Evolutionary conservation across 2,329 filamentous ascomycete genomes (phyloP).

Genomic region (Paraphaeosphaeria minitans): DNA sequence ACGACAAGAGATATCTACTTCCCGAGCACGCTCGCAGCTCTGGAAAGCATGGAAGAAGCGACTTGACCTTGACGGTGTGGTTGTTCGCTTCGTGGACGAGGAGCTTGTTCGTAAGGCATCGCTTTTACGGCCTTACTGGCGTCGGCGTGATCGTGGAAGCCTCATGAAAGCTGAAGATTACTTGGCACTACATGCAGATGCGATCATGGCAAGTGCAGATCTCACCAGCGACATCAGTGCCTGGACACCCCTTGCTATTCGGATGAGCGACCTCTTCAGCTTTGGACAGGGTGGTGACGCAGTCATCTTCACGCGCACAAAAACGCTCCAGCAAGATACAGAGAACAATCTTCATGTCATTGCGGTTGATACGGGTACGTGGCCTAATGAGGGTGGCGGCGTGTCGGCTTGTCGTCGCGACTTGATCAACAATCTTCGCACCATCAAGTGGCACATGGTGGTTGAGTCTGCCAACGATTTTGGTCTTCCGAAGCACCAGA

Average conservation of each 20-base stretch:
- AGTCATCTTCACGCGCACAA: conserved; percentile 56
- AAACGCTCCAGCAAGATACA: conserved; percentile 53
- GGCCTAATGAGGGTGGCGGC: conserved; percentile 51
- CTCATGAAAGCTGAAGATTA: conserved; percentile 46
- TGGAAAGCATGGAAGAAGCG: conserved; percentile 50
- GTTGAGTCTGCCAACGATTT: conserved; percentile 52
- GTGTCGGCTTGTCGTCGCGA: conserved; percentile 51
- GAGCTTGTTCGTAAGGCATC: conserved; percentile 44
- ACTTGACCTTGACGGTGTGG: conserved; percentile 45
- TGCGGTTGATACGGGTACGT: conserved; percentile 50
- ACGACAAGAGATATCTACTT: conserved; percentile 46
- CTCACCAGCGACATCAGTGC: conserved; percentile 58
- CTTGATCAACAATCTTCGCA: conserved; percentile 50
- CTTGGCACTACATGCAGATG: conserved; percentile 52
- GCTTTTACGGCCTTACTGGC: conserved; percentile 46
- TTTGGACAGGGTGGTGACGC: conserved; percentile 61
- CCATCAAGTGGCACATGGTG: conserved; percentile 51
- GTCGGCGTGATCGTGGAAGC: conserved; percentile 44
- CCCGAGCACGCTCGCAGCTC: conserved; percentile 45
- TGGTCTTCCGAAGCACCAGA: conserved; percentile 51
- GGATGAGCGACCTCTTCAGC: conserved; percentile 57
- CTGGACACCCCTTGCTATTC: conserved; percentile 59
- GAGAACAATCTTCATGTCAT: conserved; percentile 48
- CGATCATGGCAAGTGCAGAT: conserved; percentile 58
- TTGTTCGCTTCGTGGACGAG: conserved; percentile 49